A percentile compares a stretch with the other conserved stretches of the same genome.
Conservation (phyloP, 2,329 filamentous ascomycete species). For the Drechslerella coelobrocha region DNA sequence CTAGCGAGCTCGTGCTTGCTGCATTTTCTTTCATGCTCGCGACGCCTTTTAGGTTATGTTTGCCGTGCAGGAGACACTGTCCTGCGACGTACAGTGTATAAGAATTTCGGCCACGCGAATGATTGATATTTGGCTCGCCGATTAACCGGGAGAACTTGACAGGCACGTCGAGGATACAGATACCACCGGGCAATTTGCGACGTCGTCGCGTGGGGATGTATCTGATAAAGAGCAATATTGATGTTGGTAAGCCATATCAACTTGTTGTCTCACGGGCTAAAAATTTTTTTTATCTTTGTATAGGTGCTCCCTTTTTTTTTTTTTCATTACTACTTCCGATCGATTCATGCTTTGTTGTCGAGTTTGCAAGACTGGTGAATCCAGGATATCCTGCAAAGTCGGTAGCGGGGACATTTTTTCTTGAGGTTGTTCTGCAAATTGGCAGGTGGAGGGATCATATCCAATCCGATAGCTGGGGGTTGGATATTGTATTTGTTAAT, state of each 20-base stretch:
- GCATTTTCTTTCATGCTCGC: background rate
- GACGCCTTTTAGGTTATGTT: background rate
- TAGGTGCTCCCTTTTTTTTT: no score
- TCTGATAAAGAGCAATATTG: background rate
- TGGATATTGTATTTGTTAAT: background rate
- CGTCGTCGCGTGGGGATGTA: no score
- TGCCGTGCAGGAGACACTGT: background rate
- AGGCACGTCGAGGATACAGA: background rate
- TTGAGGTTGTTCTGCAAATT: background rate
- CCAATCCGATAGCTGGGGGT: background rate
- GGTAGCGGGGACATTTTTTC: background rate
- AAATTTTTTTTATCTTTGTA: background rate
- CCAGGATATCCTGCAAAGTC: no score
- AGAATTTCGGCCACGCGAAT: background rate
- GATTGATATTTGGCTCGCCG: background rate
- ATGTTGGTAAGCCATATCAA: background rate
- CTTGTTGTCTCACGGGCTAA: background rate
- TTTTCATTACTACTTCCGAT: no score
- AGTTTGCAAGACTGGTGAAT: no score
- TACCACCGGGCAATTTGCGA: no score
- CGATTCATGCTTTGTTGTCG: no score
- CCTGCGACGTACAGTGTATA: background rate
- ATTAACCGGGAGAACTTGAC: background rate
- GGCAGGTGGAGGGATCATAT: constrained; percentile 5
- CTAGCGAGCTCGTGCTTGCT: background rate